Percentiles rank a stretch among this genome's conserved stretches.
These are phyloP conservation scores for Picea glauca DNA, from an alignment of 75 land plant species.

Conservation along the genomic window DNA sequence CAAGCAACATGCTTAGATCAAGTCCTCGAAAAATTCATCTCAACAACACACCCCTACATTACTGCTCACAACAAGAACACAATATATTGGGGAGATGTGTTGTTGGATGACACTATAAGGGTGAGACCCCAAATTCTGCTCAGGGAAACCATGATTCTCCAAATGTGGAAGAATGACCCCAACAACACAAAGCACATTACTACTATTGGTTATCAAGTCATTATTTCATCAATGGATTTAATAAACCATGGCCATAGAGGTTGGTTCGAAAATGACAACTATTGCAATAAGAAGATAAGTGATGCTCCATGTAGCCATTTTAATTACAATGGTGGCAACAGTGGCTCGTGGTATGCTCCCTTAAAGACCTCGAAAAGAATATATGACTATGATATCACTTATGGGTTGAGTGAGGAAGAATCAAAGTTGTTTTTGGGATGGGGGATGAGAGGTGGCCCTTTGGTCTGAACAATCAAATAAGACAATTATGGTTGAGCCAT, in stretches of 20 bases:
- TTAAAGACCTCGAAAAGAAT: constrained; percentile 77
- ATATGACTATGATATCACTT: constrained; percentile 59
- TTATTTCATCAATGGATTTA: constrained; percentile 80
- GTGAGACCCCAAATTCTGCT: constrained; percentile 60
- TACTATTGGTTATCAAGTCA: constrained; percentile 63
- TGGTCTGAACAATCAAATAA: too few species aligned
- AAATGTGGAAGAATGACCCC: constrained; percentile 88
- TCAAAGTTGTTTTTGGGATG: constrained; percentile 58
- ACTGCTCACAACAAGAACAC: constrained; percentile 39
- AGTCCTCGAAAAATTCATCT: constrained; percentile 56
- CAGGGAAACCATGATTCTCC: constrained; percentile 55
- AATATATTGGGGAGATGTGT: constrained; percentile 88
- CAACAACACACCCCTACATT: constrained; percentile 59
- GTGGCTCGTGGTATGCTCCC: constrained; percentile 89
- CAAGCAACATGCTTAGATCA: constrained; percentile 14
- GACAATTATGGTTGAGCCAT: too few species aligned
- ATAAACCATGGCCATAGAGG: constrained; percentile 90
- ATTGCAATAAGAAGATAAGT: neutral
- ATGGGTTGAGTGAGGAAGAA: constrained; percentile 48
- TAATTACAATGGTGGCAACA: constrained; percentile 32
- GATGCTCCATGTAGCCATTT: constrained; percentile 6
- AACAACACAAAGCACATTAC: constrained; percentile 70
- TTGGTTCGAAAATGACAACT: constrained; percentile 48
- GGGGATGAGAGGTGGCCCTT: too few species aligned
- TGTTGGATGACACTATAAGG: constrained; percentile 40